Conservation (phyloP, 192 early-diverging fungal genomes). For the Dimargaris xerosporica region DNA sequence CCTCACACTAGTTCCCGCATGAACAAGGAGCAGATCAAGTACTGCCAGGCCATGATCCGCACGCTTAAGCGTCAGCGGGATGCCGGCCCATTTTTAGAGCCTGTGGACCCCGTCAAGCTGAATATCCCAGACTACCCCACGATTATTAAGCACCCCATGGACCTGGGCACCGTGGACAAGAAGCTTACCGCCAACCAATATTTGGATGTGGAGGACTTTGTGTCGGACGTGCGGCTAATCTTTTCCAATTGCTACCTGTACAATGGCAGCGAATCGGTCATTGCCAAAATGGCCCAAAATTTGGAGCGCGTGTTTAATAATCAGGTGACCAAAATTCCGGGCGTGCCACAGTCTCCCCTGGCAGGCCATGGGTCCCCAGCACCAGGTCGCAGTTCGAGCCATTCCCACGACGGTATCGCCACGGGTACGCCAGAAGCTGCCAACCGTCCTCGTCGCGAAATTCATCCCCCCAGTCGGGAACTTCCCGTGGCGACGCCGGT, state of each 20-base stretch:
- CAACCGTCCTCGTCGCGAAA: slow-evolving; percentile 49
- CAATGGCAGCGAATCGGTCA: slow-evolving; percentile 57
- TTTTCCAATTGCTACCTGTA: slow-evolving; percentile 68
- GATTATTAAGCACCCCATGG: slow-evolving; percentile 65
- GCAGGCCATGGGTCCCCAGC: slow-evolving; percentile 3
- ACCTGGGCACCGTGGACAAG: slow-evolving; percentile 55
- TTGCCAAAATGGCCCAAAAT: slow-evolving; percentile 50
- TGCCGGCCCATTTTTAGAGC: slow-evolving; percentile 69
- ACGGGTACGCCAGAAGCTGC: slow-evolving; percentile 8
- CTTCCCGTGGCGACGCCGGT: slow-evolving; percentile 14
- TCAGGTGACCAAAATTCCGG: slow-evolving; percentile 53
- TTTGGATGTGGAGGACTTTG: slow-evolving; percentile 44
- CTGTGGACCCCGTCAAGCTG: slow-evolving; percentile 59
- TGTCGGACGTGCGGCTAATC: slow-evolving; percentile 51
- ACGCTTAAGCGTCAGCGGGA: slow-evolving; percentile 67
- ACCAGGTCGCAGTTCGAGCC: background rate
- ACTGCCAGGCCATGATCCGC: slow-evolving; percentile 55
- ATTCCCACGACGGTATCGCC: background rate
- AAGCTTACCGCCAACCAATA: slow-evolving; percentile 50
- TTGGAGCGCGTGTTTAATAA: slow-evolving; percentile 54
- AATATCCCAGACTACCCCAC: slow-evolving; percentile 66
- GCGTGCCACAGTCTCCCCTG: slow-evolving; percentile 30
- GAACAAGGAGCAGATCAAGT: slow-evolving; percentile 73
- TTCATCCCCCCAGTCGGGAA: slow-evolving; percentile 42
- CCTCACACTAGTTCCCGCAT: slow-evolving; percentile 27